phyloP scores from a whole-genome alignment of 768 basidiomycete genomes.

The Fomitopsis serialis region DNA sequence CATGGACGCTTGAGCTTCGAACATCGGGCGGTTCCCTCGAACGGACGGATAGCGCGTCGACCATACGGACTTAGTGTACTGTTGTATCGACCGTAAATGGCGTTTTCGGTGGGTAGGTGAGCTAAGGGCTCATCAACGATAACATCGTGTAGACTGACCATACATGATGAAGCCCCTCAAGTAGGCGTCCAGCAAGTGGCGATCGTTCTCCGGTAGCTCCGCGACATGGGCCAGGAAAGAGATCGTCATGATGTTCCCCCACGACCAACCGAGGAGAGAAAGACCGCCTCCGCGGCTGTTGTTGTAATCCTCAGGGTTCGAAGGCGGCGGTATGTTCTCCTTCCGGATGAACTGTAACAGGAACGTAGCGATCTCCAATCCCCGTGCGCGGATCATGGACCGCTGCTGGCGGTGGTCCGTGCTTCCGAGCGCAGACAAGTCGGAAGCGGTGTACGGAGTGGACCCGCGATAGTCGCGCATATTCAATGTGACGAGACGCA shows the following conservation, averaged over 20 bases:
- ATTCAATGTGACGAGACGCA: conserved; percentile 32
- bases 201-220: not conserved
- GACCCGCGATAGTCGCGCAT: conserved; percentile 33
- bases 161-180: conserved; percentile 1
- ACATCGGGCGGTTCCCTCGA: too few species aligned
- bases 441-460: conserved; percentile 25
- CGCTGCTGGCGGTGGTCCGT: not conserved
- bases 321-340: not conserved
- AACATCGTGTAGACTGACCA: not conserved
- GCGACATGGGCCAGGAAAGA: conserved; percentile 13
- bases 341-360: conserved; percentile 28
- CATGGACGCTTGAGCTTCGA: too few species aligned
- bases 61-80: too few species aligned
- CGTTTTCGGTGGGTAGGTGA: too few species aligned
- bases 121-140: too few species aligned
- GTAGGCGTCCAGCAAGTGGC: not conserved
- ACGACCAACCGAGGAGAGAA: conserved; percentile 29
- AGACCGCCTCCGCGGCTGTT: conserved; percentile 12
- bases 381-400: conserved; percentile 22
- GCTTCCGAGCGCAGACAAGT: conserved; percentile 15
- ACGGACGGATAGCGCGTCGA: too few species aligned
- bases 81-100: too few species aligned
- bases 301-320: not conserved
- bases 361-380: conserved; percentile 29
- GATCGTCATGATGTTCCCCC: conserved; percentile 22